phyloP scores from a whole-genome alignment of 805 yeast genomes.

The Diddensiella transvaalensis region DNA sequence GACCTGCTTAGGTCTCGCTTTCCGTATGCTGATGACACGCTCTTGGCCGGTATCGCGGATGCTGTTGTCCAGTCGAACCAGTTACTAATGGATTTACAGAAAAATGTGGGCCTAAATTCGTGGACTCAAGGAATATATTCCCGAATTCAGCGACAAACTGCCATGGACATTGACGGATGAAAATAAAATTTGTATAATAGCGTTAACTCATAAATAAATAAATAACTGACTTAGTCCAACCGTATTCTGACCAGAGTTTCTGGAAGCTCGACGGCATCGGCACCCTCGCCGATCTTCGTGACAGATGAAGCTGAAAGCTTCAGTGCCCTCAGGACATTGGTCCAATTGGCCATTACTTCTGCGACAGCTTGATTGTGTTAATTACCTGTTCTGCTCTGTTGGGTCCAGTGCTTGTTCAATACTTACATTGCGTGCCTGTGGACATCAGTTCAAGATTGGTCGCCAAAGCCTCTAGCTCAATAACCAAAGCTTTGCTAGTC shows the following conservation, averaged over 20 bases:
- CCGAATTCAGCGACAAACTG: slow-evolving; percentile 23
- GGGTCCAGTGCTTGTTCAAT: too few relatives aligned
- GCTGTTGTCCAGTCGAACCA: slow-evolving; percentile 9
- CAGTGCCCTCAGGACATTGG: slow-evolving; percentile 55
- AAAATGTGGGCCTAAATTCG: slow-evolving; percentile 6
- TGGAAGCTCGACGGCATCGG: slow-evolving; percentile 26
- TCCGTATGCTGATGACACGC: slow-evolving; percentile 13
- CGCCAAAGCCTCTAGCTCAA: slow-evolving; percentile 48
- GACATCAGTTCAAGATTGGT: slow-evolving; percentile 46
- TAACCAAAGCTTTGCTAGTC: slow-evolving; percentile 44
- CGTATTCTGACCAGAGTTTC: slow-evolving; percentile 32
- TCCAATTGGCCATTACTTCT: slow-evolving; percentile 61
- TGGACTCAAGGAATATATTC: slow-evolving; percentile 26
- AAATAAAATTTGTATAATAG: too few relatives aligned
- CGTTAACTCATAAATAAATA: too few relatives aligned
- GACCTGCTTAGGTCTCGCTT: slow-evolving; percentile 9
- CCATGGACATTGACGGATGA: neutral
- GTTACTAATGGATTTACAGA: slow-evolving; percentile 6
- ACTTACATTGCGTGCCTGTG: slow-evolving; percentile 50
- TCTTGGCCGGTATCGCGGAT: slow-evolving; percentile 6
- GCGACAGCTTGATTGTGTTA: slow-evolving; percentile 42
- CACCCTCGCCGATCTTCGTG: slow-evolving; percentile 36
- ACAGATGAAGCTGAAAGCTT: slow-evolving; percentile 50
- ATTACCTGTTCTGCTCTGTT: neutral
- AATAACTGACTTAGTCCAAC: slow-evolving; percentile 23